Evolutionary conservation across 2,329 filamentous ascomycete species (phyloP), one percentile per base, ranked within the genome.

Genomic region (Trichoderma atrobrunneum): DNA sequence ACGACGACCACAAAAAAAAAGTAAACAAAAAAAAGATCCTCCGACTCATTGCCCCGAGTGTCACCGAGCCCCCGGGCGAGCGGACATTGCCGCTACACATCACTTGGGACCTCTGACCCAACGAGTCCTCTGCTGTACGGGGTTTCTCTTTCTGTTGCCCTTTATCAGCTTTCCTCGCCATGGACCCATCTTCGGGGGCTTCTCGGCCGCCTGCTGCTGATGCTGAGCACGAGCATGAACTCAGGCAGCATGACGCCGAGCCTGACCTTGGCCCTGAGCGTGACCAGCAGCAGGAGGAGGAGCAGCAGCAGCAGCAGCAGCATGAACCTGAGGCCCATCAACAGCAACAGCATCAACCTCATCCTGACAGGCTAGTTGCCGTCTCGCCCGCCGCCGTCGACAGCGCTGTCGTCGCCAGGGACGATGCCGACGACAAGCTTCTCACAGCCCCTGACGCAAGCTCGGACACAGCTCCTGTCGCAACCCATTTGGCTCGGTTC

Each of bases 401-500:
- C n/a, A 65, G 70, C n/a, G 62, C 61, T 30, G n/a, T 67, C 7
- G 32, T 72, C 69, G 73, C 72, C 74, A 76, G 74, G 51, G 74
- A 74, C 62, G 34, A 69, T 61, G 69, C 72, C 67, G 77, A 61
- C 11, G 64, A 67, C 24, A 72, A 72, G 64, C 71, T 57, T 28
- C 64, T 39, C 26, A 30, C 56, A 14, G 12, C 56, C 34, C 57
- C 71, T 28, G 67, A 76, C 76, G 68, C 76, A 59, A 73, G 72
- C 61, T 56, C 62, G 26, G 68, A 64, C 18, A 66, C 72, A 28
- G 61, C 71, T 43, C 74, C 76, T 39, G 70, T 74, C 30, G 78
- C 77, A 32, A 75, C 77, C 81, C 86, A 77, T 83, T 84, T 73
- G 82, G 85, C 93, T 60, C 91, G 94, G 72, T 97, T 97, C 82